Percentiles rank a stretch among this genome's conserved stretches.
phyloP scores from a whole-genome alignment of 1,284 basidiomycete genomes.

The Ustilago tritici region DNA sequence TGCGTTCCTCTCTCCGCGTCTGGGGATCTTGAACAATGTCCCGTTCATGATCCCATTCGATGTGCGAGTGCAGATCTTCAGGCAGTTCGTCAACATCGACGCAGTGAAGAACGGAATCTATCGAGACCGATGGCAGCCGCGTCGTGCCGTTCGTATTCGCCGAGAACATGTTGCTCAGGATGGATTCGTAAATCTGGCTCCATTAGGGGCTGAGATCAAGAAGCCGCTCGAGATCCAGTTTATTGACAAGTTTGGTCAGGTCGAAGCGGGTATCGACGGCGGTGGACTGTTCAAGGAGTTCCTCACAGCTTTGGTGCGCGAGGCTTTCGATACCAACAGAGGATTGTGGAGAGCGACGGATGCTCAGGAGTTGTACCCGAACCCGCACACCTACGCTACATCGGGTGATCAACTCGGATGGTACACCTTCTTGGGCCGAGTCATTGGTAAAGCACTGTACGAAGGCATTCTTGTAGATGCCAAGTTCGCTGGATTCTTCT shows the following conservation, averaged over 20 bases:
- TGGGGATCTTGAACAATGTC: conserved; percentile 93
- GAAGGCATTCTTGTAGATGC: conserved; percentile 97
- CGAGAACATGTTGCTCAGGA: conserved; percentile 84
- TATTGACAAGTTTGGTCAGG: conserved; percentile 86
- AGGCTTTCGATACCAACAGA: conserved; percentile 93
- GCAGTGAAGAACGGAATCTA: conserved; percentile 44
- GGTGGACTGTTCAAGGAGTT: conserved; percentile 99
- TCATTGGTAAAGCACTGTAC: conserved; percentile 95
- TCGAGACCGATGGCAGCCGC: conserved; percentile 13
- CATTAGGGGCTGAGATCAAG: conserved; percentile 80
- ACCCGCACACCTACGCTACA: conserved; percentile 75
- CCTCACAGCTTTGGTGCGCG: conserved; percentile 81
- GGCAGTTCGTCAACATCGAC: conserved; percentile 59
- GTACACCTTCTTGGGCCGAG: conserved; percentile 93
- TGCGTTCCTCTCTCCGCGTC: conserved; percentile 81
- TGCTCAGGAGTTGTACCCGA: conserved; percentile 93
- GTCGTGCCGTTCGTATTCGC: conserved; percentile 76
- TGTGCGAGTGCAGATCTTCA: conserved; percentile 86
- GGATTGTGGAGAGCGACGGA: conserved; percentile 92
- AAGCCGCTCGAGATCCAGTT: conserved; percentile 86
- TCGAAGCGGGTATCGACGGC: conserved; percentile 92
- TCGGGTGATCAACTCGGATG: conserved; percentile 73
- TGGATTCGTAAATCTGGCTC: conserved; percentile 79
- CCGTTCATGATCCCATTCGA: conserved; percentile 97
- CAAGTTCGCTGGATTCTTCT: conserved; percentile 94